Conservation (phyloP, 2,329 filamentous ascomycete species). For the Alternaria viburni region DNA sequence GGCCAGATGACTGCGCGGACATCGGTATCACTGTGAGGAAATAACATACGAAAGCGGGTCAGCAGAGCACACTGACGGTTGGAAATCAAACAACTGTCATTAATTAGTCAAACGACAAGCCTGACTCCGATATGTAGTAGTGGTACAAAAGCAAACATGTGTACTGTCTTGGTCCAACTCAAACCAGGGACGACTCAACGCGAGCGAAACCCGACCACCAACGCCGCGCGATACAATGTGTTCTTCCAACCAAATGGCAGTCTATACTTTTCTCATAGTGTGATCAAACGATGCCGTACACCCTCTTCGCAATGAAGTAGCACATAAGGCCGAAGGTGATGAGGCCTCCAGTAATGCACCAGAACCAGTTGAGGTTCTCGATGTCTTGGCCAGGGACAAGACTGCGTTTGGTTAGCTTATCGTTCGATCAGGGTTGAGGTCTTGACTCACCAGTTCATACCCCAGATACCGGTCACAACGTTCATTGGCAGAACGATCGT, state of each 20-base stretch:
- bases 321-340: slow-evolving; percentile 80
- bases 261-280: background rate
- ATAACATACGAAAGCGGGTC: background rate
- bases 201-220: background rate
- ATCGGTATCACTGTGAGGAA: background rate
- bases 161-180: background rate
- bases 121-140: background rate
- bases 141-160: background rate
- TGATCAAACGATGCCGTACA: slow-evolving; percentile 44
- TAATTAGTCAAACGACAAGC: background rate
- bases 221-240: slow-evolving; percentile 3
- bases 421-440: background rate
- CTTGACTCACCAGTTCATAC: slow-evolving; percentile 74
- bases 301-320: slow-evolving; percentile 81
- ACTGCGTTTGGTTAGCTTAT: slow-evolving; percentile 16
- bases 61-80: background rate
- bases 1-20: background rate
- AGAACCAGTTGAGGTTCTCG: slow-evolving; percentile 67
- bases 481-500: slow-evolving; percentile 99
- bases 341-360: slow-evolving; percentile 71
- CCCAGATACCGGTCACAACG: slow-evolving; percentile 97
- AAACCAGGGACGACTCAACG: background rate
- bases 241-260: background rate
- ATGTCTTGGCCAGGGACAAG: slow-evolving; percentile 91
- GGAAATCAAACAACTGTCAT: background rate